phyloP scores from a whole-genome alignment of 352 stramenopile species.

The Phytophthora rubi region DNA sequence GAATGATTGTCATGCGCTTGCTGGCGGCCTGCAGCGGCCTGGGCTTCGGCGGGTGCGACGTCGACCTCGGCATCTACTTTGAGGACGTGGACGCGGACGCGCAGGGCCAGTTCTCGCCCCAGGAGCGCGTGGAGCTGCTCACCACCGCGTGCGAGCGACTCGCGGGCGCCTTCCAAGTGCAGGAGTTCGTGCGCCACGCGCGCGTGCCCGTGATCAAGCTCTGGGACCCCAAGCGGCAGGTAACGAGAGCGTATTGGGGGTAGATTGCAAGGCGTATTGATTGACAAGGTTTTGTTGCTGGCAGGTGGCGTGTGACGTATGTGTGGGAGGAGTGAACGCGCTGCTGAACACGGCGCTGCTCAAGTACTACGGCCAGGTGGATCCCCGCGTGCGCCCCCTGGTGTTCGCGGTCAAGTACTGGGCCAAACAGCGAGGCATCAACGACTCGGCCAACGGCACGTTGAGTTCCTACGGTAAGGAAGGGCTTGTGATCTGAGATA shows the following conservation, averaged over 20 bases:
- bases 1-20: not conserved
- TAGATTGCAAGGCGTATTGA: not conserved
- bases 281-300: not conserved
- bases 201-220: constrained; percentile 82
- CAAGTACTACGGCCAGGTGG: constrained; percentile 70
- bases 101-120: constrained; percentile 60
- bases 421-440: constrained; percentile 97
- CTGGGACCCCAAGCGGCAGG: constrained; percentile 68
- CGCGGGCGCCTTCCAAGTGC: constrained; percentile 54
- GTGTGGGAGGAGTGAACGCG: constrained; percentile 71
- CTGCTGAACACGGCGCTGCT: constrained; percentile 85
- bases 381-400: constrained; percentile 88
- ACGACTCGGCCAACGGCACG: constrained; percentile 96
- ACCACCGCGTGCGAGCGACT: constrained; percentile 53
- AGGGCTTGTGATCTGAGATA: not conserved
- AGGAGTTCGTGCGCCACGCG: constrained; percentile 77
- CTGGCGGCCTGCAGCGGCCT: constrained; percentile 48
- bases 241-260: constrained; percentile 7
- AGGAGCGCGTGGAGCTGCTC: constrained; percentile 70
- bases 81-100: constrained; percentile 65
- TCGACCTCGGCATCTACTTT: constrained; percentile 87
- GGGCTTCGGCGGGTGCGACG: constrained; percentile 78
- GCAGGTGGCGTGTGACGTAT: constrained; percentile 75
- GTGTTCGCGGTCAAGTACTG: constrained; percentile 98
- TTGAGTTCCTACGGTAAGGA: constrained; percentile 95